Conservation (phyloP, 805 yeast species). For the Yarrowia sp. region DNA sequence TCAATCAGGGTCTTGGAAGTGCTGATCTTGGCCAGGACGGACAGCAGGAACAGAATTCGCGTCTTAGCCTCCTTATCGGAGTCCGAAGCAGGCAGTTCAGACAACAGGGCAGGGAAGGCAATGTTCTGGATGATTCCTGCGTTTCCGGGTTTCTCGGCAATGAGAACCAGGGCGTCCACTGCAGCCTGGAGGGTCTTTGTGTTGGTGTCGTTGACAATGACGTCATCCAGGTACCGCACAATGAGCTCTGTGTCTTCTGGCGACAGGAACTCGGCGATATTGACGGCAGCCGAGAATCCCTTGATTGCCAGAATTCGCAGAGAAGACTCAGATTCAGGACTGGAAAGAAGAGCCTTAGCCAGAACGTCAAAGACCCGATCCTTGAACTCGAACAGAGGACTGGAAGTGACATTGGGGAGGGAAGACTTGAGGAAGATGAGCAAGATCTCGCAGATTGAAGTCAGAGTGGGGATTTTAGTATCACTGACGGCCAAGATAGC, state of each 20-base stretch:
- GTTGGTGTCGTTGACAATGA: constrained; percentile 60
- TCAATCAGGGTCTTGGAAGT: constrained; percentile 49
- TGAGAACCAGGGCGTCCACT: constrained; percentile 59
- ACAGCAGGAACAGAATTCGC: constrained; percentile 18
- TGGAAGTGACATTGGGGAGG: constrained; percentile 48
- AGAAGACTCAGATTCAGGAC: constrained; percentile 72
- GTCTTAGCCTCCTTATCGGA: constrained; percentile 3
- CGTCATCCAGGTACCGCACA: constrained; percentile 68
- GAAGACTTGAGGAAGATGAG: constrained; percentile 62
- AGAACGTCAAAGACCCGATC: constrained; percentile 73
- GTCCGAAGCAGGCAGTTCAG: constrained; percentile 58
- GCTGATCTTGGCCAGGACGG: constrained; percentile 19
- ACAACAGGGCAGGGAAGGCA: constrained; percentile 60
- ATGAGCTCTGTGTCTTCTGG: constrained; percentile 65
- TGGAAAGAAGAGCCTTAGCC: constrained; percentile 68
- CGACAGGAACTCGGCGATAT: constrained; percentile 57
- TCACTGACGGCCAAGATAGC: constrained; percentile 53
- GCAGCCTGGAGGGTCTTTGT: constrained; percentile 62
- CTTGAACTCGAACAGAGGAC: constrained; percentile 56
- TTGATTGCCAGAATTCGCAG: constrained; percentile 70
- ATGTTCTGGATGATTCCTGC: constrained; percentile 57
- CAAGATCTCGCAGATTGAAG: constrained; percentile 54
- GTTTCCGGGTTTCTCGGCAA: constrained; percentile 51
- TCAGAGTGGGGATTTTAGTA: constrained; percentile 63
- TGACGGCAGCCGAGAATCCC: constrained; percentile 65